These are phyloP conservation scores for Xylariomycetidae sp. DNA, from an alignment of 2,329 filamentous ascomycete species.

Conservation along the genomic window DNA sequence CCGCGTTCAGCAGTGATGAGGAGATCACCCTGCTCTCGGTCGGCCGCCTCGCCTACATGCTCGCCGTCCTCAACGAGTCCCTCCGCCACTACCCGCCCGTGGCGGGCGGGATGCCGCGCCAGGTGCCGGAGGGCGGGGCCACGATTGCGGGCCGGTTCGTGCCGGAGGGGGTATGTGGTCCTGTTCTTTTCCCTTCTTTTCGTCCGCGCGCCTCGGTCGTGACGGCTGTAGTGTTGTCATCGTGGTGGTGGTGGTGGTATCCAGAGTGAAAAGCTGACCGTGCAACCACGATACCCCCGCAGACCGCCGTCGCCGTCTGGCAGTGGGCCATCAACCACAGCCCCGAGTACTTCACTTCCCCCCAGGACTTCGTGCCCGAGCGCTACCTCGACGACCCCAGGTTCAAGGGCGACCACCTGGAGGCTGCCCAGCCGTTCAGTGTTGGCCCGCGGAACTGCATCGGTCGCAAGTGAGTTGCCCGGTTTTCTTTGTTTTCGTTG, in stretches of 20 bases:
- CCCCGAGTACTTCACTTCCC: slow-evolving; percentile 28
- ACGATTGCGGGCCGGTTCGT: slow-evolving; percentile 17
- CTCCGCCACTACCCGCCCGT: slow-evolving; percentile 35
- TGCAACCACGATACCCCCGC: neutral
- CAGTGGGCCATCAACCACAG: slow-evolving; percentile 30
- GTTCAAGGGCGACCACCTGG: slow-evolving; percentile 26
- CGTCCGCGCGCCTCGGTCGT: no score
- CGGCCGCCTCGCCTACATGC: slow-evolving; percentile 30
- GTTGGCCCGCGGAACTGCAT: slow-evolving; percentile 32
- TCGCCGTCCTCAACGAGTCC: slow-evolving; percentile 35
- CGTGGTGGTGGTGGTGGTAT: no score
- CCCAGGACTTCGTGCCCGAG: slow-evolving; percentile 32
- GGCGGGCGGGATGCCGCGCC: slow-evolving; percentile 14
- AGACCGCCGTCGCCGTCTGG: slow-evolving; percentile 29
- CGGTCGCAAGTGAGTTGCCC: slow-evolving; percentile 30
- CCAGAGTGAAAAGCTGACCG: no score
- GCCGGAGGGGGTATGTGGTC: slow-evolving; percentile 16
- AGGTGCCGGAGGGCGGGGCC: slow-evolving; percentile 16
- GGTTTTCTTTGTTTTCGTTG: neutral
- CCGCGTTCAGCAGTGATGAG: slow-evolving; percentile 26
- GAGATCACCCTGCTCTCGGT: slow-evolving; percentile 32
- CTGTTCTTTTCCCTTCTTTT: no score
- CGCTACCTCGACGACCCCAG: slow-evolving; percentile 25
- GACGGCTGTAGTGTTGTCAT: no score
- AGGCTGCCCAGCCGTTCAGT: slow-evolving; percentile 30